These are phyloP conservation scores for Paramyrothecium sp. DNA, from an alignment of 2,329 filamentous ascomycete genomes.

Conservation along the genomic window DNA sequence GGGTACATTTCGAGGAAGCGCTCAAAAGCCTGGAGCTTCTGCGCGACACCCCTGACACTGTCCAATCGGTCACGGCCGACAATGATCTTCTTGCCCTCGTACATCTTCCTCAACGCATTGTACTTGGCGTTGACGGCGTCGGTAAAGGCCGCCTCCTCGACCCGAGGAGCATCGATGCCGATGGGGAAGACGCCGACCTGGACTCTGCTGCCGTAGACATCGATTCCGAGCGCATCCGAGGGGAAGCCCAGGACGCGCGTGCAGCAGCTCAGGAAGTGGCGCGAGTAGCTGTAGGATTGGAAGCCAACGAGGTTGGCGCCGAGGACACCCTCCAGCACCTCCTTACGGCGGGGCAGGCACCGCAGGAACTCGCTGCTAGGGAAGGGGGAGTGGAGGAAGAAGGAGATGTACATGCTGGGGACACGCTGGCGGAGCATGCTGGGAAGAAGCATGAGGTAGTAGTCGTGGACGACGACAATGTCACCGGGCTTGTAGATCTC, in stretches of 20 bases:
- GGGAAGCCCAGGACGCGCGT: constrained; percentile 88
- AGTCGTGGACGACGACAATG: constrained; percentile 90
- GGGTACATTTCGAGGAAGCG: constrained; percentile 87
- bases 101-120: constrained; percentile 69
- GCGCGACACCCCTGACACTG: constrained; percentile 88
- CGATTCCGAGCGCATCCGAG: constrained; percentile 79
- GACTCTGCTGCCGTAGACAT: constrained; percentile 85
- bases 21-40: constrained; percentile 94
- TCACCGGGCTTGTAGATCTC: constrained; percentile 91
- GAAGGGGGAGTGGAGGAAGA: constrained; percentile 92
- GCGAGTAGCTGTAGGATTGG: constrained; percentile 92
- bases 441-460: constrained; percentile 86
- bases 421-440: constrained; percentile 83
- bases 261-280: constrained; percentile 93
- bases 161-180: constrained; percentile 83
- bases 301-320: constrained; percentile 93
- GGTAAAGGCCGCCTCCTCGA: constrained; percentile 72
- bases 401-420: constrained; percentile 89
- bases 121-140: constrained; percentile 70
- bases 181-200: constrained; percentile 94
- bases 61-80: constrained; percentile 93
- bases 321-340: constrained; percentile 84
- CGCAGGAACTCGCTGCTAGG: constrained; percentile 94
- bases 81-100: constrained; percentile 90
- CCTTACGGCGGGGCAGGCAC: constrained; percentile 83